Evolutionary conservation across 1,139 yeast genomes (phyloP).

Genomic region (Saccharomyces hybrid): DNA sequence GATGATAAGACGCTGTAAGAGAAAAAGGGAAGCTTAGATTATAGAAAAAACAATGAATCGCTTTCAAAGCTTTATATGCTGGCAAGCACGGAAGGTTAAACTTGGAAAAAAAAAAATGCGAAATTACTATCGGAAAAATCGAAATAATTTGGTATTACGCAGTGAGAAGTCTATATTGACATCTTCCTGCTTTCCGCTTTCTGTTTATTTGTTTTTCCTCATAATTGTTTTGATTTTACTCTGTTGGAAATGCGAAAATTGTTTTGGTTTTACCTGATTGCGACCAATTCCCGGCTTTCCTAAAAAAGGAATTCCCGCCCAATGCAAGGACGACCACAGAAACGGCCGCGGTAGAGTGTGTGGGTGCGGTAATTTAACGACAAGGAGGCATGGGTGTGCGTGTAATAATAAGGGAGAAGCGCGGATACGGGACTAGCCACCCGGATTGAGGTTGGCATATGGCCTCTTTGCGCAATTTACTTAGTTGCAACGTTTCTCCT

Average conservation of each 20-base stretch:
- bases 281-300: not conserved
- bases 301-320: not conserved
- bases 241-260: constrained; percentile 1
- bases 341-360: not conserved
- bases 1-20: not conserved
- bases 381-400: not conserved
- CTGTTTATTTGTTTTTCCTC: not conserved
- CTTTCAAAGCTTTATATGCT: not conserved
- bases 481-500: not conserved
- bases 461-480: not conserved
- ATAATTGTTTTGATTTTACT: not conserved
- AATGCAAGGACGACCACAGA: not conserved
- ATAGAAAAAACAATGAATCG: not conserved
- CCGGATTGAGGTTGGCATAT: not conserved
- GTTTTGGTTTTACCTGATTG: not conserved
- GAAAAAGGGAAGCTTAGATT: not conserved
- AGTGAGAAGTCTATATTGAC: not conserved
- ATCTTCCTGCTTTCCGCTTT: not conserved
- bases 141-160: not conserved
- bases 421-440: not conserved
- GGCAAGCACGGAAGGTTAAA: not conserved
- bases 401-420: not conserved
- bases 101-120: not conserved
- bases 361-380: constrained; percentile 1
- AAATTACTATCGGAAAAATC: not conserved